These are phyloP conservation scores for Panaeolus cyanescens DNA, from an alignment of 768 basidiomycete species.

Conservation along the genomic window DNA sequence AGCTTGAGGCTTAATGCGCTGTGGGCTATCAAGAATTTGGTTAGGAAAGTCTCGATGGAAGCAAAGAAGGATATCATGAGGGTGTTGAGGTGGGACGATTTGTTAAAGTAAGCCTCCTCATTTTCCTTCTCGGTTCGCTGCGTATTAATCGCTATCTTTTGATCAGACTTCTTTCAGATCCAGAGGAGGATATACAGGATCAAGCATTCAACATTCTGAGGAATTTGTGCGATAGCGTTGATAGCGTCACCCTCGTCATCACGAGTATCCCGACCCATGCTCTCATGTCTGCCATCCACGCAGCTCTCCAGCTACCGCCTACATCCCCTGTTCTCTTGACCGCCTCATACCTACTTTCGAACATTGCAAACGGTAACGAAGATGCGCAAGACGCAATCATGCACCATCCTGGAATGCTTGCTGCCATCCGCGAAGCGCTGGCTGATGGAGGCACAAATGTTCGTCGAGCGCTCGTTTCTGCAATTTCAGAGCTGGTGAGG, in stretches of 20 bases:
- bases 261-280: conserved; percentile 48
- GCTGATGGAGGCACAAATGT: conserved; percentile 58
- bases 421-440: conserved; percentile 57
- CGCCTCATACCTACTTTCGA: conserved; percentile 64
- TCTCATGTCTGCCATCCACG: conserved; percentile 45
- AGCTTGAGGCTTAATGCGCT: conserved; percentile 67
- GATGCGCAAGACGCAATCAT: conserved; percentile 55
- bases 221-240: conserved; percentile 67
- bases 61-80: conserved; percentile 70
- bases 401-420: conserved; percentile 51
- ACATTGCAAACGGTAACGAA: conserved; percentile 63
- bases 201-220: conserved; percentile 69
- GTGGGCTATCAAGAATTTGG: conserved; percentile 89
- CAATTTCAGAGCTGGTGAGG: conserved; percentile 58
- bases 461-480: conserved; percentile 60
- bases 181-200: conserved; percentile 60
- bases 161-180: conserved; percentile 55
- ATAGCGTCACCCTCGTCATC: conserved; percentile 65
- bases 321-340: conserved; percentile 43
- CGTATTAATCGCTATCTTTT: neutral
- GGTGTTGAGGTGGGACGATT: conserved; percentile 63
- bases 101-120: conserved; percentile 50
- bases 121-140: neutral
- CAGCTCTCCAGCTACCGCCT: conserved; percentile 42
- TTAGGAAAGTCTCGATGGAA: conserved; percentile 60